Percentiles rank a stretch among this genome's conserved stretches.
phyloP scores from a whole-genome alignment of 2,329 filamentous ascomycete species.

The Orbilia blumenaviensis region DNA sequence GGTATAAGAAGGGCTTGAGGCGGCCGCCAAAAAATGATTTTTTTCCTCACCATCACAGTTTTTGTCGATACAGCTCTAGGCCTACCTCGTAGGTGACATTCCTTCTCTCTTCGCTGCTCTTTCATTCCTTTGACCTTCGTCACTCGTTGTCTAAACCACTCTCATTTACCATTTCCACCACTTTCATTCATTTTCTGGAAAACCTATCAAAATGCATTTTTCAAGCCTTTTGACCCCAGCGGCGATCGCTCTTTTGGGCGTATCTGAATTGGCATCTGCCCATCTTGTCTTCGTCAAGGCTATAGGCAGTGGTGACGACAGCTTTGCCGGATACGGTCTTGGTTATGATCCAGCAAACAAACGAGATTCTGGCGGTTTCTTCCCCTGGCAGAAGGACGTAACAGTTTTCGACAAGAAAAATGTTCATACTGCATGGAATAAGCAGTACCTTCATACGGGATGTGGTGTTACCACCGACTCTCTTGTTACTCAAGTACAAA shows the following conservation, averaged over 20 bases:
- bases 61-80: neutral
- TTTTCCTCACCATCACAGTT: neutral
- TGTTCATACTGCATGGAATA: neutral
- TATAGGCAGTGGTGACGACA: neutral
- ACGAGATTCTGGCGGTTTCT: neutral
- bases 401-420: neutral
- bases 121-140: neutral
- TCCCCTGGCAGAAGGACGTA: neutral
- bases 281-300: neutral
- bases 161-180: neutral
- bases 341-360: neutral
- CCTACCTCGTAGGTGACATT: neutral
- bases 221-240: neutral
- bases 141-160: neutral
- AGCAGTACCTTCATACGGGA: neutral
- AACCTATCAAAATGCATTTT: neutral
- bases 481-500: neutral
- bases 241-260: neutral
- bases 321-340: neutral
- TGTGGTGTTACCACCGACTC: neutral
- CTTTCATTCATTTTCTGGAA: neutral
- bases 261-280: neutral
- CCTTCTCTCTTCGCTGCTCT: neutral
- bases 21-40: neutral
- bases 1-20: neutral